Conservation (phyloP, 306 rosid genomes). For the Prosopis cineraria region DNA sequence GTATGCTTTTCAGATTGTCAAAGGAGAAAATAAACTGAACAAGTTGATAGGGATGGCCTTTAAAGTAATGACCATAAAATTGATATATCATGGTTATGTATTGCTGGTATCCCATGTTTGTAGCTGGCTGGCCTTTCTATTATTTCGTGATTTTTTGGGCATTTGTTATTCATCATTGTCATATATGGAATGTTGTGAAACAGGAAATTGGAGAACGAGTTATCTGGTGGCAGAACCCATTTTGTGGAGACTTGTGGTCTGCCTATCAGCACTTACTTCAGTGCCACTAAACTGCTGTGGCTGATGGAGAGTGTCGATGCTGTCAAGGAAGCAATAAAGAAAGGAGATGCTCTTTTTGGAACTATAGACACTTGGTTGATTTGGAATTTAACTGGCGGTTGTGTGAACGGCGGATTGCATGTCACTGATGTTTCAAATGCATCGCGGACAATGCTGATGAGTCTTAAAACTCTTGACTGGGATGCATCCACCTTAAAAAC, state of each 20-base stretch:
- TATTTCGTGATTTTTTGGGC: neutral
- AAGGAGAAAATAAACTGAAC: too few species aligned
- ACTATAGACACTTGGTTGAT: constrained; percentile 88
- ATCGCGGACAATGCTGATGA: constrained; percentile 90
- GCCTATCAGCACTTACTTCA: constrained; percentile 87
- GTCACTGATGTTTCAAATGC: constrained; percentile 94
- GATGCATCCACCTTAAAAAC: constrained; percentile 58
- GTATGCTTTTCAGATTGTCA: neutral
- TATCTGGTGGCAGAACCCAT: constrained; percentile 77
- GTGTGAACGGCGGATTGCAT: constrained; percentile 70
- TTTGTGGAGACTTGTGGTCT: constrained; percentile 76
- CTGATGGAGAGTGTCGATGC: constrained; percentile 70
- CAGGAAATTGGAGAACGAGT: constrained; percentile 80
- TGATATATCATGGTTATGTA: too few species aligned
- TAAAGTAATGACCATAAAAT: neutral
- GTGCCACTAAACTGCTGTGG: constrained; percentile 84
- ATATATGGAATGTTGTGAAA: constrained; percentile 1
- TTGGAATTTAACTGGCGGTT: constrained; percentile 89
- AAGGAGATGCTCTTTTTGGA: constrained; percentile 82
- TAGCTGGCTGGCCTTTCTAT: constrained; percentile 17
- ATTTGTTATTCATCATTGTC: neutral
- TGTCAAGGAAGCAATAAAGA: constrained; percentile 60
- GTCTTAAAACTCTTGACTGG: constrained; percentile 79
- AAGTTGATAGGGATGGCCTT: neutral
- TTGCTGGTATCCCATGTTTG: neutral